Evolutionary conservation across 1,284 basidiomycete genomes (phyloP), one percentile per base, ranked within the genome.

Genomic region (Cutaneotrichosporon sp.): DNA sequence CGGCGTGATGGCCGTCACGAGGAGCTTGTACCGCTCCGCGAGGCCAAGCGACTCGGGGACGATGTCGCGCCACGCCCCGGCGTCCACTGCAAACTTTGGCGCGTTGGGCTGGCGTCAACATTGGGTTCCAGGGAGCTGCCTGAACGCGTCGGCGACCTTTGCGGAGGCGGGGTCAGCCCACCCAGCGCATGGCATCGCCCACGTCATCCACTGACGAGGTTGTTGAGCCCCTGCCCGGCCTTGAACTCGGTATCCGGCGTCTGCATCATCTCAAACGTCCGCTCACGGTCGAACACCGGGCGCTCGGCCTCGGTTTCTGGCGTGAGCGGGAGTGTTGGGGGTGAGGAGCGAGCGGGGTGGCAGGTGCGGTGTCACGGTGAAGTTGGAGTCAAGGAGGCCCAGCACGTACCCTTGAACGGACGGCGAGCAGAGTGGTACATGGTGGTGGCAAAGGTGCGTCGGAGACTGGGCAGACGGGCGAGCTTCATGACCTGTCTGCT

Each of bases 51-150:
- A 79, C 9, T 82, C 74, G 0, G 86, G 80, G 66, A 87, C 83
- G 56, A 89, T 78, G 33, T 81, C 79, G 60, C 81, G 85, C 84
- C 85, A 89, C n/a, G 84, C 84, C 18, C 74, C 77, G 38, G 82
- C 77, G 59, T 81, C 74, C 0, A 84, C 84, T 13, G 65, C 51
- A n/a, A 81, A 79, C 1, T 83, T 80, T 13, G 73, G 67, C 20
- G 75, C 69, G 13, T 66, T 66, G 5, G 75, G 73, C 71, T 78
- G 63, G 11, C 14, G 33, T 13, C 7, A 53, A 9, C 9, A n/a
- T n/a, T n/a, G n/a, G n/a, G n/a, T n/a, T n/a, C n/a, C n/a, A n/a
- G n/a, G n/a, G n/a, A n/a, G n/a, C n/a, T n/a, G n/a, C n/a, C n/a
- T n/a, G n/a, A n/a, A n/a, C n/a, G n/a, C n/a, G n/a, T n/a, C n/a